These are phyloP conservation scores for Sporisorium iseilematis-ciliati DNA, from an alignment of 1,284 basidiomycete species.

Conservation along the genomic window DNA sequence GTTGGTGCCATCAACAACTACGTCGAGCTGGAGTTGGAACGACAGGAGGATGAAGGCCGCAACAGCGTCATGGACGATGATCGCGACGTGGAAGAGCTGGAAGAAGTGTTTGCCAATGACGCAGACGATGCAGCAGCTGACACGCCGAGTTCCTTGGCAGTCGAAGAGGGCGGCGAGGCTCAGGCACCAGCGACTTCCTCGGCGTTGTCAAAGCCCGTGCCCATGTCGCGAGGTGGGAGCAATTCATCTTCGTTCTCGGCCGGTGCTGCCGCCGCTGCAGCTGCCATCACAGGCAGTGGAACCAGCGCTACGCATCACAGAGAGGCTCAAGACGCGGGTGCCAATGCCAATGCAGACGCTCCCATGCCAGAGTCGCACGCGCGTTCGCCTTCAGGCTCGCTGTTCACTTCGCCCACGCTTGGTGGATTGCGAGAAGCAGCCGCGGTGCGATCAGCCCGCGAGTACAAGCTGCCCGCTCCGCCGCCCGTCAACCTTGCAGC, in stretches of 20 bases:
- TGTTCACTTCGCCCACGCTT: slow-evolving; percentile 40
- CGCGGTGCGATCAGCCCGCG: slow-evolving; percentile 36
- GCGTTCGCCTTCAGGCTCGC: slow-evolving; percentile 25
- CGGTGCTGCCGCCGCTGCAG: slow-evolving; percentile 35
- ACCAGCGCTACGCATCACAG: slow-evolving; percentile 9
- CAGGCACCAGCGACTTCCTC: background rate
- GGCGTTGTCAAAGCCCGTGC: slow-evolving; percentile 15
- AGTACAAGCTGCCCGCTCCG: slow-evolving; percentile 54
- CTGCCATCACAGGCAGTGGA: slow-evolving; percentile 26
- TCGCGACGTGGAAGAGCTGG: slow-evolving; percentile 71
- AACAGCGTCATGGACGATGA: slow-evolving; percentile 31
- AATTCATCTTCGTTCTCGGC: slow-evolving; percentile 37
- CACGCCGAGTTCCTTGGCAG: background rate
- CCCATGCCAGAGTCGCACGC: slow-evolving; percentile 16
- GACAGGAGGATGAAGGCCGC: slow-evolving; percentile 74
- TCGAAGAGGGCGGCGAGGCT: slow-evolving; percentile 4
- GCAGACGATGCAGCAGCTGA: slow-evolving; percentile 29
- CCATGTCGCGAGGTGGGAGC: slow-evolving; percentile 40
- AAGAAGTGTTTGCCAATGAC: slow-evolving; percentile 73
- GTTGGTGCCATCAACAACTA: slow-evolving; percentile 91
- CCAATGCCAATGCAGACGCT: background rate
- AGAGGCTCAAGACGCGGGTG: slow-evolving; percentile 6
- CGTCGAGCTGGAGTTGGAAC: slow-evolving; percentile 87
- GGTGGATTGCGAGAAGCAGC: slow-evolving; percentile 41
- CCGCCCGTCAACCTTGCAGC: slow-evolving; percentile 47